Conservation (phyloP, 1,139 yeast species). For the Meyerozyma guilliermondii region DNA sequence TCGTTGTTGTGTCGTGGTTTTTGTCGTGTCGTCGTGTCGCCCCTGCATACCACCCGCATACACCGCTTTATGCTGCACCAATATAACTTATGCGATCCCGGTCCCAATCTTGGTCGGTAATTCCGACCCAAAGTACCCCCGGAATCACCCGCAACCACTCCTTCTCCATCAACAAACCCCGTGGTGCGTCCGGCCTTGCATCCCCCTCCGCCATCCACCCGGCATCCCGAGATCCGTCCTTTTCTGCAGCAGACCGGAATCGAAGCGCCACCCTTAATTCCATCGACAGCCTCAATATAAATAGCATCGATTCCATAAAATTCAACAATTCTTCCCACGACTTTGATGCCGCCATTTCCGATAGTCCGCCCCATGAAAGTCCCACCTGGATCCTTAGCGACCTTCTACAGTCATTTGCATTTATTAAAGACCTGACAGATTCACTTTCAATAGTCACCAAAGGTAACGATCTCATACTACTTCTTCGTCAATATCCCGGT, state of each 20-base stretch:
- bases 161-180: neutral
- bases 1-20: too few relatives aligned
- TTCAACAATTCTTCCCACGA: slow-evolving; percentile 4
- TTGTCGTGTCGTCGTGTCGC: too few relatives aligned
- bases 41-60: too few relatives aligned
- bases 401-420: slow-evolving; percentile 21
- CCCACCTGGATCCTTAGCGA: slow-evolving; percentile 38
- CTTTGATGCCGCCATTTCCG: neutral
- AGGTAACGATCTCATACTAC: slow-evolving; percentile 57
- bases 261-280: slow-evolving; percentile 18
- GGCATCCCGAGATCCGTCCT: neutral
- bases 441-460: slow-evolving; percentile 48
- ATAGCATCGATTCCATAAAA: slow-evolving; percentile 12
- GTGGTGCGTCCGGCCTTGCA: neutral
- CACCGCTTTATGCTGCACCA: too few relatives aligned
- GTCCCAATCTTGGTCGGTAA: neutral
- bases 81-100: neutral
- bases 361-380: slow-evolving; percentile 13
- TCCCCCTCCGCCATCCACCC: neutral
- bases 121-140: neutral
- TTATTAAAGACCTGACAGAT: slow-evolving; percentile 25
- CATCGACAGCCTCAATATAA: slow-evolving; percentile 17
- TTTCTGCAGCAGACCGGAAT: slow-evolving; percentile 4
- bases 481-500: slow-evolving; percentile 56
- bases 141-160: neutral